Evolutionary conservation across 176 grass and related monocot species (phyloP).

Genomic region (Carex myosuroides): DNA sequence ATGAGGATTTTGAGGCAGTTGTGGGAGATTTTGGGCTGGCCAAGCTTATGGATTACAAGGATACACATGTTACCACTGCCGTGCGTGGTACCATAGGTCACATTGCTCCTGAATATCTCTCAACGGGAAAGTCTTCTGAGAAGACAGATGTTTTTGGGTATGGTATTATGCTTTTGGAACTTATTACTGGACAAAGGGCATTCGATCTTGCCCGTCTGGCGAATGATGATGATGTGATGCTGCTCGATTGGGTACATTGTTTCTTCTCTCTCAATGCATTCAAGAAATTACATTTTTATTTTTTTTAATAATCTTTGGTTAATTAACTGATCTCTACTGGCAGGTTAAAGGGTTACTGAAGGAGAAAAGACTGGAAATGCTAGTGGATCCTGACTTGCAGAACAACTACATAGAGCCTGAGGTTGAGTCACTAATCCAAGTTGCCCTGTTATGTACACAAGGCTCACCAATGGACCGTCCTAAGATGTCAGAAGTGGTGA

Average conservation of each 20-base stretch:
- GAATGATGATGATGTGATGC: conserved; percentile 90
- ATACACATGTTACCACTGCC: conserved; percentile 90
- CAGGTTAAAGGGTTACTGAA: conserved; percentile 89
- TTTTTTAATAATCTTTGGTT: not conserved
- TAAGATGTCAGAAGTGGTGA: conserved; percentile 90
- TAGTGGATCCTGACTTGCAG: conserved; percentile 71
- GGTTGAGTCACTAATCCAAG: conserved; percentile 80
- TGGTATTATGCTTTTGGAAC: conserved; percentile 87
- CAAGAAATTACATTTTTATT: not conserved
- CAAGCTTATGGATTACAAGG: conserved; percentile 91
- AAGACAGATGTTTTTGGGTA: conserved; percentile 93
- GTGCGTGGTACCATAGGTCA: conserved; percentile 89
- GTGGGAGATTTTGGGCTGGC: conserved; percentile 87
- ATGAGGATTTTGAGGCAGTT: conserved; percentile 81
- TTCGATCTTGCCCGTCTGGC: conserved; percentile 90
- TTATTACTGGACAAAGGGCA: conserved; percentile 84
- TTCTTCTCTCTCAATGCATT: not conserved
- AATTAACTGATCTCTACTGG: not conserved
- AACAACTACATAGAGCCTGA: conserved; percentile 64
- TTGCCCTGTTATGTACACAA: conserved; percentile 78
- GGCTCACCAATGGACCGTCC: conserved; percentile 61
- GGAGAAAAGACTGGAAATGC: conserved; percentile 59
- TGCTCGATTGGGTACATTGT: conserved; percentile 76
- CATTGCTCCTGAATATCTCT: conserved; percentile 88
- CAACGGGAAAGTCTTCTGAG: conserved; percentile 83